These are phyloP conservation scores for Allodekkera sacchari DNA, from an alignment of 805 yeast species.

Conservation along the genomic window DNA sequence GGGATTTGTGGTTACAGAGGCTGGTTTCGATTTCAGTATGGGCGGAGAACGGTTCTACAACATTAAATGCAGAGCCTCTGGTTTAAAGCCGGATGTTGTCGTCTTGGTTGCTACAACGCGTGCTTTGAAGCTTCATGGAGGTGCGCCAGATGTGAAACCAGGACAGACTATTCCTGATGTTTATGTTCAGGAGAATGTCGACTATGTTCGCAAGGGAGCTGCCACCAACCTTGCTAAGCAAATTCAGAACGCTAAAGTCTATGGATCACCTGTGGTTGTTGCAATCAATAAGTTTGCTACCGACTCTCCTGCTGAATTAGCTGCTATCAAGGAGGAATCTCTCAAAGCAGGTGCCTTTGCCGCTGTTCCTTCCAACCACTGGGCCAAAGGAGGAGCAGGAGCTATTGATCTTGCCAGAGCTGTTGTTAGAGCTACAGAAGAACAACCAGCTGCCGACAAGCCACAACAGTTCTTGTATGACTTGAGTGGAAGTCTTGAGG, in stretches of 20 bases:
- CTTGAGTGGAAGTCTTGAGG: conserved; percentile 50
- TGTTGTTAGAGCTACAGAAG: conserved; percentile 52
- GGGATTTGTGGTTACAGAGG: conserved; percentile 81
- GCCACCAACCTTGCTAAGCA: conserved; percentile 65
- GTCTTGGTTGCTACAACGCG: conserved; percentile 79
- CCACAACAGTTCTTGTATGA: conserved; percentile 48
- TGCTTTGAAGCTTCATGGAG: conserved; percentile 82
- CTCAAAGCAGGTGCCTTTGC: conserved; percentile 71
- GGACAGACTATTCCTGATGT: conserved; percentile 73
- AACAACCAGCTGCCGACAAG: conserved; percentile 18
- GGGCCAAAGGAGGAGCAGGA: conserved; percentile 84
- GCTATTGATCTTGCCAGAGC: conserved; percentile 68
- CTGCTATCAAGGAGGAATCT: conserved; percentile 57
- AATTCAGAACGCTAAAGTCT: conserved; percentile 60
- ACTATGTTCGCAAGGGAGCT: conserved; percentile 60
- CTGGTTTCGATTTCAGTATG: conserved; percentile 87
- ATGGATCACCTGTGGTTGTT: conserved; percentile 74
- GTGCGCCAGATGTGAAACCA: conserved; percentile 83
- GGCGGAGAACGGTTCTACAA: conserved; percentile 85
- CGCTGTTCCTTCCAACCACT: conserved; percentile 76
- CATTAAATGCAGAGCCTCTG: conserved; percentile 78
- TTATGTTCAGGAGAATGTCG: conserved; percentile 64
- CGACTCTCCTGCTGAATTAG: conserved; percentile 63
- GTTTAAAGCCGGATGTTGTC: conserved; percentile 67
- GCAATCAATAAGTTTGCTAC: conserved; percentile 75